Evolutionary conservation across 306 rosid genomes (phyloP), one percentile per base, ranked within the genome.

Genomic region (Fagus sylvatica): DNA sequence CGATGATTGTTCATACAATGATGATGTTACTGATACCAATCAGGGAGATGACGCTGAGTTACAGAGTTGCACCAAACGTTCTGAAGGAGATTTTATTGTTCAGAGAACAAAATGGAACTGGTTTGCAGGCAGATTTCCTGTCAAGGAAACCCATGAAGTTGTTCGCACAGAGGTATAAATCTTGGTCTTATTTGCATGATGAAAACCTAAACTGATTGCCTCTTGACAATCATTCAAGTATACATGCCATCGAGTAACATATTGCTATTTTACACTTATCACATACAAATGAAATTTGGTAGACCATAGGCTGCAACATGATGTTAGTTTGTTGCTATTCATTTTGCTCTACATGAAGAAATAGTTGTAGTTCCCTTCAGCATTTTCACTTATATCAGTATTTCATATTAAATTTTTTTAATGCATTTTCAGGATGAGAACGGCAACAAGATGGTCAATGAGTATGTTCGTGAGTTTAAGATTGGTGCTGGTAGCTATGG

Each of bases 401-500:
- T 34, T 41, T 83, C 30, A 42, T 68, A 65, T 53, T 65, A 39
- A 39, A 65, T 6, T 55, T 74, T 59, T 62, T 15, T 9, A 67
- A 37, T 57, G 53, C 19, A 59, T 78, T 72, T 84, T 74, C 86
- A 96, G 99, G 99, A 96, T 89, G 97, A 93, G 48, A 69, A 91
- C 40, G 99, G 99, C 46, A 93, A 87, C 80, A 96, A 96, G 86
- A 90, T 87, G 89, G 82, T 96, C 75, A 96, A 96, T 86, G 97
- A 96, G 79, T 96, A 93, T 74, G 87, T 96, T 76, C 99, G 97
- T 40, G 99, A 91, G 82, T 87, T 9, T 77, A 93, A 86, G 90
- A 96, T 96, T 87, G 99, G 99, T 64, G 77, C 98, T 30, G 98
- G 99, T 72, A 96, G 99, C 89, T 96, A 96, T 4, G 99, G 99